Evolutionary conservation across 306 rosid genomes (phyloP).

Genomic region (Cicer judaicum): DNA sequence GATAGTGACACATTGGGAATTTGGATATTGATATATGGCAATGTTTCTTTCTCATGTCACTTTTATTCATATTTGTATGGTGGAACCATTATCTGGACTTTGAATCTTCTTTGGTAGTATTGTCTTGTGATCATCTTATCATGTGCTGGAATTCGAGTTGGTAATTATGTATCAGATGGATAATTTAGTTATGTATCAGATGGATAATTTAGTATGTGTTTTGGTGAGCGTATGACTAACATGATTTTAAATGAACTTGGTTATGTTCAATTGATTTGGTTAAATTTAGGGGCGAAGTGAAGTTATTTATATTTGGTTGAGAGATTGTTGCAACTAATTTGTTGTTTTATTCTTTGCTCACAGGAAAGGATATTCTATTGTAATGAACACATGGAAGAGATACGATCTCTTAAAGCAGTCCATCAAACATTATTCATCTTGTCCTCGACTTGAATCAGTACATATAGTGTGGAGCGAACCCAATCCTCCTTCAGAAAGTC

Average conservation of each 20-base stretch:
- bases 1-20: not conserved
- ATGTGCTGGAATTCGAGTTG: not conserved
- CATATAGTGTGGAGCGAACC: conserved; percentile 97
- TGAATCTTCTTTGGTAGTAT: not conserved
- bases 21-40: not conserved
- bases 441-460: conserved; percentile 74
- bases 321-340: conserved; percentile 16
- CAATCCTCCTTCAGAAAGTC: conserved; percentile 70
- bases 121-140: not conserved
- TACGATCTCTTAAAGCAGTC: conserved; percentile 94
- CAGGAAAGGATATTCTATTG: conserved; percentile 87
- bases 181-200: conserved; percentile 8
- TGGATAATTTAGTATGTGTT: conserved; percentile 8
- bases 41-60: conserved; percentile 16
- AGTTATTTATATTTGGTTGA: not conserved
- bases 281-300: not conserved
- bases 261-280: not conserved
- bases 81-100: conserved; percentile 1
- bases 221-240: not conserved
- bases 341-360: conserved; percentile 21
- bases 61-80: conserved; percentile 2
- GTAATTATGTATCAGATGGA: conserved; percentile 10
- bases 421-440: conserved; percentile 76
- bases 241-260: not conserved
- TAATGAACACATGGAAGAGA: conserved; percentile 98